Percentiles rank a stretch among this genome's conserved stretches.
These are phyloP conservation scores for Leishmania martiniquensis DNA, from an alignment of 208 protist genomes.

Conservation along the genomic window DNA sequence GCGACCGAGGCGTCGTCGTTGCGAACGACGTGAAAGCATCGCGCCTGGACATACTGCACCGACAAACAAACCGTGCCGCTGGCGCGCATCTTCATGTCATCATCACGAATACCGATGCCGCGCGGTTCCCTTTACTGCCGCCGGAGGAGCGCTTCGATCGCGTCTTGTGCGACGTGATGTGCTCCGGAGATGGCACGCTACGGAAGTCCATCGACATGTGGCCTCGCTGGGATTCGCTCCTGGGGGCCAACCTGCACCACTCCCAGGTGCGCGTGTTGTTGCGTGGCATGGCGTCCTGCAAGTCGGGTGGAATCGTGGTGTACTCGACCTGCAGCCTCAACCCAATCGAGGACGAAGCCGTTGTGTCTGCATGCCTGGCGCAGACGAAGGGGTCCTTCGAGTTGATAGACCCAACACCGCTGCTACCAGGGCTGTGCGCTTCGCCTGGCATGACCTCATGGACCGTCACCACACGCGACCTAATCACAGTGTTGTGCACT, in stretches of 20 bases:
- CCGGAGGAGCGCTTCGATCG: constrained; percentile 81
- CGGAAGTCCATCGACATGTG: constrained; percentile 95
- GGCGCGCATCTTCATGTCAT: constrained; percentile 81
- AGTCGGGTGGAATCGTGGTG: constrained; percentile 88
- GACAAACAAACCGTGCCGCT: constrained; percentile 74
- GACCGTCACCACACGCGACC: constrained; percentile 77
- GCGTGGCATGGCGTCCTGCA: constrained; percentile 83
- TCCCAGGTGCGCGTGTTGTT: constrained; percentile 82
- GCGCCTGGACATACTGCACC: constrained; percentile 83
- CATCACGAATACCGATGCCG: constrained; percentile 90
- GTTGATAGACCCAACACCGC: constrained; percentile 81
- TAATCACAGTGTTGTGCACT: constrained; percentile 42
- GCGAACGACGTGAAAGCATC: constrained; percentile 91
- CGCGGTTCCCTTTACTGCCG: constrained; percentile 73
- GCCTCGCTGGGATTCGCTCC: constrained; percentile 87
- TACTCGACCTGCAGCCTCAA: constrained; percentile 97
- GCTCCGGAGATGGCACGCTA: constrained; percentile 95
- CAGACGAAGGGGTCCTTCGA: constrained; percentile 62
- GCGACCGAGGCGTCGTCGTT: constrained; percentile 72
- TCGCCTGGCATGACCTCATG: constrained; percentile 80
- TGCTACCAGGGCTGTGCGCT: constrained; percentile 80
- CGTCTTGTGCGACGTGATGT: constrained; percentile 96
- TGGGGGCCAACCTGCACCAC: constrained; percentile 85
- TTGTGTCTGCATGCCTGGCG: constrained; percentile 87
- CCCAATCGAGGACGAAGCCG: constrained; percentile 95